Evolutionary conservation across 495 filamentous ascomycete genomes (phyloP), one percentile per base, ranked within the genome.

Genomic region (Lasiosphaeria ovina): DNA sequence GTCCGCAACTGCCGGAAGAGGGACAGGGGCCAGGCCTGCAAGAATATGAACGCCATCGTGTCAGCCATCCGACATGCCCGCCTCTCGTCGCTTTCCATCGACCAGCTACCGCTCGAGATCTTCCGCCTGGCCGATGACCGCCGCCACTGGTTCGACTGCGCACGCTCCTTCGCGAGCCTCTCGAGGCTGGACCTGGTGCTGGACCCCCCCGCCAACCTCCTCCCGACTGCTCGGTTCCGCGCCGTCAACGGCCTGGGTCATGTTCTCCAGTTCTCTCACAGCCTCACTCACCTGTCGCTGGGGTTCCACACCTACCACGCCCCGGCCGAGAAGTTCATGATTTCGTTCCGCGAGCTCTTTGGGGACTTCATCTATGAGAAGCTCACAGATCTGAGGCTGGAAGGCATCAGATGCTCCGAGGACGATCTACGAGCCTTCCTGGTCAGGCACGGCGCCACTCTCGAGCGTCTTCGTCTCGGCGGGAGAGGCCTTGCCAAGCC

Each of bases 71-170:
- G 74, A 34, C 74, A 77, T 50, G 61, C 69, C 48, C 67, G 58
- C 31, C 66, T 79, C n/a, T 55, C 62, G 17, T 72, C 73, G 6
- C 72, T 81, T 40, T 71, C 70, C 55, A 72, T 79, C 59, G 76
- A 79, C 62, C 75, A 76, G 16, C 70, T 81, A 16, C 78, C 78
- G 24, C 74, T 81, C 38, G 77, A 77, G 54, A 57, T 79, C 35
- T 78, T 80, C 58, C 69, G 73, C 34, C 34, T 70, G 47, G 55
- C 68, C 35, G 65, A 63, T 44, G 73, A 77, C 60, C 72, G 76
- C 11, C 66, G 54, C 4, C 75, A 75, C 58, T 80, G 77, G 77
- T 76, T 73, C 60, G 72, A 73, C 64, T 74, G 75, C 51, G 77
- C 74, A 3, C 71, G 71, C 49, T 69, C 76, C 24, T 78, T 80